Conservation (phyloP, 1,284 basidiomycete genomes). For the Termitomyces sp. region DNA sequence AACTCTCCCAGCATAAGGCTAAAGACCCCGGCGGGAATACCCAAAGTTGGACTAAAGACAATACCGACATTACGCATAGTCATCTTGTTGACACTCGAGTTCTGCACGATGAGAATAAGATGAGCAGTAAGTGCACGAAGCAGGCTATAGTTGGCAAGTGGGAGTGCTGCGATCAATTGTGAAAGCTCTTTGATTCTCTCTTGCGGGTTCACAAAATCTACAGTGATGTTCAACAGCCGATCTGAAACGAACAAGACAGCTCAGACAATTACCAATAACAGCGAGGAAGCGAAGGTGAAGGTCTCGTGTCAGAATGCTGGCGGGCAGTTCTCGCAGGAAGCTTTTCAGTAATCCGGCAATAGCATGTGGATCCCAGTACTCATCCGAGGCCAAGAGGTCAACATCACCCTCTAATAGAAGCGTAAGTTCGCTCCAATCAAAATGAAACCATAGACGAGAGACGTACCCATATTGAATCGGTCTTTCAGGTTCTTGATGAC, state of each 20-base stretch:
- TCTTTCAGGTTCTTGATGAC: conserved; percentile 94
- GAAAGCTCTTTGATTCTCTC: conserved; percentile 88
- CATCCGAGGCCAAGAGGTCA: conserved; percentile 78
- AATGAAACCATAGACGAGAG: conserved; percentile 22
- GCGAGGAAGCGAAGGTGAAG: conserved; percentile 84
- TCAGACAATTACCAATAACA: conserved; percentile 73
- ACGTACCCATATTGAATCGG: conserved; percentile 81
- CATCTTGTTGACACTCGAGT: conserved; percentile 94
- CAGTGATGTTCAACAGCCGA: not conserved
- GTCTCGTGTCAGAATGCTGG: conserved; percentile 87
- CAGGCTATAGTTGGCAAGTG: conserved; percentile 90
- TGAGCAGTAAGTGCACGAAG: conserved; percentile 93
- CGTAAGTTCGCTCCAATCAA: conserved; percentile 1
- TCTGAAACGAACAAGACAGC: not conserved
- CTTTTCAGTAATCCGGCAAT: conserved; percentile 90
- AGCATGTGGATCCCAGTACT: conserved; percentile 93
- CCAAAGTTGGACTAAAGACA: conserved; percentile 93
- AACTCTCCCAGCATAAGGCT: conserved; percentile 90
- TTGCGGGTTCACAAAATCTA: conserved; percentile 84
- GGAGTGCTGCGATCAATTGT: conserved; percentile 80
- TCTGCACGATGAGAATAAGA: conserved; percentile 91
- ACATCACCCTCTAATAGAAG: conserved; percentile 76
- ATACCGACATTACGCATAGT: conserved; percentile 98
- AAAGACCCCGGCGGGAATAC: conserved; percentile 93
- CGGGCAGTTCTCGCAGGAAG: conserved; percentile 86